Base-by-base conservation (phyloP, 1,284 basidiomycete genomes). In the Austroboletus novae-zelandiae region DNA sequence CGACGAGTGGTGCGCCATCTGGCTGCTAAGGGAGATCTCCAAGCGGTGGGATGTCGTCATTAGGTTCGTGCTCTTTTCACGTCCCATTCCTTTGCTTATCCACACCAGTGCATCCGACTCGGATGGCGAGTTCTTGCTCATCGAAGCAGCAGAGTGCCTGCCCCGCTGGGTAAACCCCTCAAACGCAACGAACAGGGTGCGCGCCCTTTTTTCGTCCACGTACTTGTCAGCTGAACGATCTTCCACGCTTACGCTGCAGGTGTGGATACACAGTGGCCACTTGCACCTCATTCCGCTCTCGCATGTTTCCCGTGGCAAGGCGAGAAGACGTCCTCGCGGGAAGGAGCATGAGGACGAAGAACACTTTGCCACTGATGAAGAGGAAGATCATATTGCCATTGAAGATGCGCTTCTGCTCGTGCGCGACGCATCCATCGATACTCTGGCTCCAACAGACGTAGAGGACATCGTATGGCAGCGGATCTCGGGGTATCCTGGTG, bases 91-190 rank as follows among this genome's bases (percentile, higher is more conserved):
- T 30, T 20, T 40, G 15, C 30, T 13, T 36, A 15, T 37, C 37
- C 31, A 20, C 14, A 2, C 13, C 11, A 91, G 92, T 57, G 79
- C 89, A 2, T 84, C 81, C 54, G 96, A 98, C 71, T 86, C 89
- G 5, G 96, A 99, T 68, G 97, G 97, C 29, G 92, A 99, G 62
- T 98, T 99, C 64, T 71, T 99, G 37, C 79, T 99, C 53, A 98
- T 99, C 56, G 96, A 99, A 72, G 96, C 93, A 4, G 97, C 97
- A 10, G 89, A 98, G 49, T 79, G 76, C 43, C 74, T 99, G 10
- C 95, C 96, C 5, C 73, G 78, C 1, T 99, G 96, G 97, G 84
- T 98, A 40, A 88, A 86, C 11, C 97, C 96, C 1, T 80, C 86
- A 40, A 94, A 95, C 66, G 86, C 93, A 39, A 83, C 87, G 65